Base-by-base conservation (phyloP, 331 rosid species). In the Malus hybrid region DNA sequence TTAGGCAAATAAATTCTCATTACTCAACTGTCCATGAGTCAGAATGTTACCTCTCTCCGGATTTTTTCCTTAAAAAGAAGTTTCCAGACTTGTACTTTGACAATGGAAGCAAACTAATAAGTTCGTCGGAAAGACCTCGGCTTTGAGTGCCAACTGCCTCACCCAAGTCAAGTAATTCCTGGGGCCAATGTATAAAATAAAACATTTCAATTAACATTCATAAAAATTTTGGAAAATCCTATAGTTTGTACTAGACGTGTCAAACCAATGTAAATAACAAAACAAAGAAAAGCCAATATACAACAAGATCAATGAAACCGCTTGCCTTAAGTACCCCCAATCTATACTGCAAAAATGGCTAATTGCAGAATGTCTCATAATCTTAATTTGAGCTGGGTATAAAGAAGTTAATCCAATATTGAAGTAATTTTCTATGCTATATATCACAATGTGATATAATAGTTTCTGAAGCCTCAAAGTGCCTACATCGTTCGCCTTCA, bases 91-190 rank as follows among this genome's bases (percentile, higher is more conserved):
- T 91, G 88, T 82, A 91, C 71, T 89, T 89, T 0, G 96, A 84
- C 57, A 87, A 90, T 18, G 97, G 98, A 85, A 94, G 96, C 72
- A 70, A 81, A 78, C 84, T 87, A 71, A 94, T 94, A 33, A 87
- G 96, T 67, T 94, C 96, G 48, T 85, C 84, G 2, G 95, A 84
- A 72, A 94, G 97, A 70, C 98, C 96, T 52, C 96, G 88, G 80
- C 88, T 88, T 85, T 94, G 85, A 62, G 92, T 87, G 82, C 96
- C 98, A 77, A 94, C 95, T 28, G 95, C 86, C 74, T 94, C 98
- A 48, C 97, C 96, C 76, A 94, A 82, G 81, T 91, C 95, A 67
- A 94, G 87, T 53, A 91, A 82, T 79, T 91, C 97, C 98, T 94
- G 19, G 57, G 7, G 85, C 24, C 56, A 76, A 77, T 64, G 4